Evolutionary conservation across 768 basidiomycete species (phyloP), one percentile per base, ranked within the genome.

Genomic region (Lanmaoa rubissima): DNA sequence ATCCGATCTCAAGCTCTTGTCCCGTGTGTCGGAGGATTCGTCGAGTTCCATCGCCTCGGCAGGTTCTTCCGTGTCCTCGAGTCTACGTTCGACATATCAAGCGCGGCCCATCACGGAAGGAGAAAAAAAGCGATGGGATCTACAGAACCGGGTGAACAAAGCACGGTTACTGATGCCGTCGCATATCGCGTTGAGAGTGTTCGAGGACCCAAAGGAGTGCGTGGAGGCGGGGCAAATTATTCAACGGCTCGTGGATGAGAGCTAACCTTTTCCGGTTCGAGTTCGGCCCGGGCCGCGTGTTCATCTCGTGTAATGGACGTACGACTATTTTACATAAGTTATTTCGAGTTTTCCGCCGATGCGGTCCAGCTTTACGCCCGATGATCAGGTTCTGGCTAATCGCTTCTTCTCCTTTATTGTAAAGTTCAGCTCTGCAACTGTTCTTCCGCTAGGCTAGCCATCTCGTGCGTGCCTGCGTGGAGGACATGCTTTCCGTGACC

Each of bases 181-280:
- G 32, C 74, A 82, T 60, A 76, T 90, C 11, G 70, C 74, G 19
- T 69, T 92, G 65, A 78, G 88, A 51, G 68, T 92, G 28, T 93
- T 93, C 67, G 79, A 82, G 62, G 70, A 82, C 41, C 86, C 91
- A 11, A 73, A 63, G 59, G 88, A 93, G 63, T 92, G 90, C 66
- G 75, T 79, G 16, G 90, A 92, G 70, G 80, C 78, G 24, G 72
- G 72, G 38, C 72, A 76, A 46, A 74, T 83, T 54, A 64, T 83
- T 48, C 64, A 46, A 17, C 57, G 36, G 38, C 34, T 66, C 26
- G 34, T 32, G 42, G n/a, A 13, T 41, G 39, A 21, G 39, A 42
- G n/a, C 24, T 62, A 48, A 19, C 16, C n/a, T 11, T 34, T 42
- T 36, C 31, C 16, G 49, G 53, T 16, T 44, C 16, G 48, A 9